Conservation (phyloP, 345 rosid species). For the Citrus sinensis region DNA sequence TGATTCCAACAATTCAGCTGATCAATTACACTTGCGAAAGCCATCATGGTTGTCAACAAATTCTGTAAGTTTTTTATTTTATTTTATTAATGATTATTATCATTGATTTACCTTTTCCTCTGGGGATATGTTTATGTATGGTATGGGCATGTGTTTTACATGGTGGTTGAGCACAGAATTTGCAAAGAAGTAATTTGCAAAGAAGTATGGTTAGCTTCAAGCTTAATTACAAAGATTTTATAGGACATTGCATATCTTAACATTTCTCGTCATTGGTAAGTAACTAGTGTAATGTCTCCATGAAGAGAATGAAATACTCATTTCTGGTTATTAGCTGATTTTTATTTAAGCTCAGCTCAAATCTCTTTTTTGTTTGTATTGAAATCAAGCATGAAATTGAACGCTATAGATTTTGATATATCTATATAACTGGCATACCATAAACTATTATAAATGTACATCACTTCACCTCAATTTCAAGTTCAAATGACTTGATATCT, state of each 20-base stretch:
- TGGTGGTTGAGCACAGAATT: background rate
- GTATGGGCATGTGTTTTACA: background rate
- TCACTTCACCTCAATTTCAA: background rate
- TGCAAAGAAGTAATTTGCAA: constrained; percentile 3
- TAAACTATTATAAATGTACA: background rate
- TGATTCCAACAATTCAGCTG: constrained; percentile 35
- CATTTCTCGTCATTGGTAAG: background rate
- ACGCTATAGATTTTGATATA: background rate
- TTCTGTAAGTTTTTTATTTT: constrained; percentile 48
- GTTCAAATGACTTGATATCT: background rate
- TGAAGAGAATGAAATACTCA: background rate
- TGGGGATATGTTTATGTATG: background rate
- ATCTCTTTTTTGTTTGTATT: background rate
- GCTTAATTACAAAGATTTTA: background rate
- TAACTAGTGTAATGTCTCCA: background rate
- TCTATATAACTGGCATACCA: background rate
- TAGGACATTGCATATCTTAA: background rate
- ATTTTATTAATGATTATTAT: no score
- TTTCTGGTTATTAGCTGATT: background rate
- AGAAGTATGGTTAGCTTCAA: background rate
- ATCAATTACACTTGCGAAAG: constrained; percentile 53
- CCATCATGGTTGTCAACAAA: constrained; percentile 83
- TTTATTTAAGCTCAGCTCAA: background rate
- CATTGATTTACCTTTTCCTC: background rate
- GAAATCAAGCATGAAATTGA: background rate